phyloP scores from a whole-genome alignment of 2,329 filamentous ascomycete genomes.

The Ustilaginoidea virens region DNA sequence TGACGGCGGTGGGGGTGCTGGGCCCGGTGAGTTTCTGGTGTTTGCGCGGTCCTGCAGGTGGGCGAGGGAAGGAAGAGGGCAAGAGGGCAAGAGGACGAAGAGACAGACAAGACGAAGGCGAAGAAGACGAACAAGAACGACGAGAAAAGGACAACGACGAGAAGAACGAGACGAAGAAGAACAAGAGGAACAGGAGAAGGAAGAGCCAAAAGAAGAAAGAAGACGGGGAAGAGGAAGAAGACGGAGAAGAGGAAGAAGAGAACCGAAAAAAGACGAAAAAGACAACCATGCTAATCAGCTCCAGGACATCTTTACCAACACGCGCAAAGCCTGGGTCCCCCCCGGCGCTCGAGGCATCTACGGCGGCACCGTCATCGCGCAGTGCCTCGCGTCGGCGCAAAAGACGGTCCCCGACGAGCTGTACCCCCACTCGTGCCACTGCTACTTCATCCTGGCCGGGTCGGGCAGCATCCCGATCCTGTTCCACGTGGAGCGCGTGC shows the following conservation, averaged over 20 bases:
- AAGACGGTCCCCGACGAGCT: conserved; percentile 71
- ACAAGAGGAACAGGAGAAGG: too few relatives aligned
- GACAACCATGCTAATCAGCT: neutral
- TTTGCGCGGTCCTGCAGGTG: too few relatives aligned
- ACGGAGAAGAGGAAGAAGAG: too few relatives aligned
- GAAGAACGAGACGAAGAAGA: too few relatives aligned
- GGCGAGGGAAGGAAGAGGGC: too few relatives aligned
- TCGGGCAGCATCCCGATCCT: conserved; percentile 73
- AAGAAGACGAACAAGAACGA: too few relatives aligned
- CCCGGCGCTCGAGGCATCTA: conserved; percentile 86
- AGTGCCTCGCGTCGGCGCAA: conserved; percentile 77
- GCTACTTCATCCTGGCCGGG: conserved; percentile 93
- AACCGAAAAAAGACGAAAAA: neutral
- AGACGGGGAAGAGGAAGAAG: too few relatives aligned
- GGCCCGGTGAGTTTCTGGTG: conserved; percentile 58
- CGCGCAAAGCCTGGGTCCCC: conserved; percentile 81
- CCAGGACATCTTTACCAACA: conserved; percentile 92
- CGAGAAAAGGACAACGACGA: too few relatives aligned
- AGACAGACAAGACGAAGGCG: neutral
- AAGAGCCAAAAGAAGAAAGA: too few relatives aligned
- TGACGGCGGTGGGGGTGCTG: conserved; percentile 64
- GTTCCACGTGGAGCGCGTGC: conserved; percentile 88
- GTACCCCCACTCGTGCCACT: conserved; percentile 90
- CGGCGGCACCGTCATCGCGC: conserved; percentile 83
- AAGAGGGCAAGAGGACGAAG: too few relatives aligned